These are phyloP conservation scores for Phoma herbarum DNA, from an alignment of 2,329 filamentous ascomycete species.

Conservation along the genomic window DNA sequence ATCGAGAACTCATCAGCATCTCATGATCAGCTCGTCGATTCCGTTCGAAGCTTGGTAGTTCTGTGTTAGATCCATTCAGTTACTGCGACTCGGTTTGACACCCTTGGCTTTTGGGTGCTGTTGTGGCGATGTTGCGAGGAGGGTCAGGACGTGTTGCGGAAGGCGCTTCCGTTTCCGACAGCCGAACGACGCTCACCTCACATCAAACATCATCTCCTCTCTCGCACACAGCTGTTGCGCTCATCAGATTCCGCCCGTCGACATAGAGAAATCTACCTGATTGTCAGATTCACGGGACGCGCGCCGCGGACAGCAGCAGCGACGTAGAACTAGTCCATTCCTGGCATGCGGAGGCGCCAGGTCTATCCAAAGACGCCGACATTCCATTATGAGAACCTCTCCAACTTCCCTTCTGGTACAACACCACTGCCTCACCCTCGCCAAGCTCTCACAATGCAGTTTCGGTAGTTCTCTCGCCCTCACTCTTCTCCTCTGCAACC, in stretches of 20 bases:
- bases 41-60: background rate
- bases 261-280: background rate
- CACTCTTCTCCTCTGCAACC: background rate
- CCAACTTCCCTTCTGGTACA: background rate
- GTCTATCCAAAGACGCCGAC: background rate
- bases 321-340: background rate
- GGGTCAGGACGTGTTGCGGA: background rate
- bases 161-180: background rate
- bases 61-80: background rate
- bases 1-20: no score
- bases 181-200: background rate
- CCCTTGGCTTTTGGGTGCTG: background rate
- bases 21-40: background rate
- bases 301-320: background rate
- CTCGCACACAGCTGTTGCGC: background rate
- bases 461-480: conserved; percentile 1
- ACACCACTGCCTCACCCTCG: background rate
- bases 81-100: background rate
- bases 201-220: background rate
- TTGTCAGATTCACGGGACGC: background rate
- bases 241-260: background rate
- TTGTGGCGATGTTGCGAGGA: background rate
- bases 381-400: background rate
- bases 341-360: conserved; percentile 3
- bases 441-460: background rate